Conservation (phyloP, 306 rosid species). For the Trichosanthes truncata region DNA sequence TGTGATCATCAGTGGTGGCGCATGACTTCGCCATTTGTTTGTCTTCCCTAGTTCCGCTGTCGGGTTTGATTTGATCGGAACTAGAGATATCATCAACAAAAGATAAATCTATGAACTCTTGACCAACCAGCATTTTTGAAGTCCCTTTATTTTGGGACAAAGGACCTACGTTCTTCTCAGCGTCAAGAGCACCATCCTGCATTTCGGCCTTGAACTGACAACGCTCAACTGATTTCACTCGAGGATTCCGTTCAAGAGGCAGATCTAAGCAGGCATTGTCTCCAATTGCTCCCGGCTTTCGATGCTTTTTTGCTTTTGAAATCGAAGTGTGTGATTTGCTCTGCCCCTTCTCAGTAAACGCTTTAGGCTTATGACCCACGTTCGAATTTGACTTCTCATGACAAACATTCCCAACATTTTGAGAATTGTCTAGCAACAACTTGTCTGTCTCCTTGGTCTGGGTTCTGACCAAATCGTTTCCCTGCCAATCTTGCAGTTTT, state of each 20-base stretch:
- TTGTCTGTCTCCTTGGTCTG: neutral
- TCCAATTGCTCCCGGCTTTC: neutral
- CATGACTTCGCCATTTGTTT: neutral
- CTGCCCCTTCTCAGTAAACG: neutral
- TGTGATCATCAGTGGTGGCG: neutral
- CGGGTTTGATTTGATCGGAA: neutral
- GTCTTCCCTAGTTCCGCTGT: neutral
- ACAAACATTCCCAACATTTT: neutral
- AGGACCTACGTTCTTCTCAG: neutral
- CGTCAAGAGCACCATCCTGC: neutral
- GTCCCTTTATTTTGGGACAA: neutral
- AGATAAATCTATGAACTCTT: neutral
- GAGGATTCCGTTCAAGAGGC: neutral
- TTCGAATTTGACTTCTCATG: neutral
- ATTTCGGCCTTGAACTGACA: neutral
- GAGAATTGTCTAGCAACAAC: neutral
- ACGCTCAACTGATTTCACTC: neutral
- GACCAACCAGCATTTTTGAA: neutral
- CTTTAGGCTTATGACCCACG: neutral
- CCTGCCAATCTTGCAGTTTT: neutral
- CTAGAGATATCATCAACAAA: neutral
- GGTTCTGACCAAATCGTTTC: neutral
- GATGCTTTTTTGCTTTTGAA: conserved; percentile 3
- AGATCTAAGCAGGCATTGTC: neutral
- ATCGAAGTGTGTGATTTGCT: neutral